phyloP scores from a whole-genome alignment of 2,329 filamentous ascomycete genomes.

The Sporothrix protearum region DNA sequence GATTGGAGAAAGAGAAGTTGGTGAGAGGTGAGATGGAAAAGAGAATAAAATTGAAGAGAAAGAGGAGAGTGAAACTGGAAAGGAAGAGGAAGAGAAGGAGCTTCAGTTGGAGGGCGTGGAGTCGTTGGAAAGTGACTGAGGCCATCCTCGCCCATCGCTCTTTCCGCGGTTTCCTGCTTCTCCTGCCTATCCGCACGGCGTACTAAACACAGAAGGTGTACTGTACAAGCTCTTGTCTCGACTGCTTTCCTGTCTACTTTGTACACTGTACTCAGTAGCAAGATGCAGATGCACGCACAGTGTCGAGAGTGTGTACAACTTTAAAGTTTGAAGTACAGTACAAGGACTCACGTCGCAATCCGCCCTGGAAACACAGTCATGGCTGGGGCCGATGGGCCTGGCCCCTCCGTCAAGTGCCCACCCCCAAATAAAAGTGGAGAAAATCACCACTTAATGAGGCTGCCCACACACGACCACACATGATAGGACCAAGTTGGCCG shows the following conservation, averaged over 20 bases:
- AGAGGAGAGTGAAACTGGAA: neutral
- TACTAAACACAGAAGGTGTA: neutral
- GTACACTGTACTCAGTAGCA: no score
- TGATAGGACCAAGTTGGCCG: neutral
- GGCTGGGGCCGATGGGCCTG: neutral
- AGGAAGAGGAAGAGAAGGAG: neutral
- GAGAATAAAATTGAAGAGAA: neutral
- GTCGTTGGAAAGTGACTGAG: no score
- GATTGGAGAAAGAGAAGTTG: neutral
- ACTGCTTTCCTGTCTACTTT: slow-evolving; percentile 3
- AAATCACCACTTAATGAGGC: neutral
- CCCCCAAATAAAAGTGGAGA: slow-evolving; percentile 15
- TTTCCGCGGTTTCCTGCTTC: neutral
- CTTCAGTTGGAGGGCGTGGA: neutral
- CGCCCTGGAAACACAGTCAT: slow-evolving; percentile 2
- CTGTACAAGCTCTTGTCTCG: neutral
- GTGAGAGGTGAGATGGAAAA: neutral
- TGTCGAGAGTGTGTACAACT: no score
- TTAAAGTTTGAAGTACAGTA: no score
- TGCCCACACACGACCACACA: slow-evolving; percentile 3
- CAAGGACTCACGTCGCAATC: neutral
- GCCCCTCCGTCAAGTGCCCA: neutral
- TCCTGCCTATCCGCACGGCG: slow-evolving; percentile 14
- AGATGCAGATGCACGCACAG: slow-evolving; percentile 1
- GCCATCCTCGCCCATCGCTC: slow-evolving; percentile 5